Conservation (phyloP, 345 rosid species). For the Heritiera littoralis region DNA sequence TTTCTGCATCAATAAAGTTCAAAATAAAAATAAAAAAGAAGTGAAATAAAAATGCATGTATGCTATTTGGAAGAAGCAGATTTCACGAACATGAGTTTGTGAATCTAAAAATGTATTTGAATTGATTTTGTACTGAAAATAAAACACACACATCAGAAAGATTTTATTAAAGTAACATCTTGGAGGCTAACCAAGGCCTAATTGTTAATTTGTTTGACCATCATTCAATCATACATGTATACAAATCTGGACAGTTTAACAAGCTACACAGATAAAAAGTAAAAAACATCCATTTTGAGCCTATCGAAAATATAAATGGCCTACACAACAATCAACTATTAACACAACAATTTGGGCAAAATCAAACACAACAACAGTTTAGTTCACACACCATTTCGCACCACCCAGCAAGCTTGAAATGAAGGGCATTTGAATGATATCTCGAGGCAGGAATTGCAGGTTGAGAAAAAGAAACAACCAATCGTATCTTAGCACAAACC, state of each 20-base stretch:
- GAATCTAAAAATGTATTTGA: neutral
- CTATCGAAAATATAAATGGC: too few relatives aligned
- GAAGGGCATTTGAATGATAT: too few relatives aligned
- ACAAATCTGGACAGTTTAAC: neutral
- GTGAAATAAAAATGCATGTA: neutral
- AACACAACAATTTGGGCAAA: too few relatives aligned
- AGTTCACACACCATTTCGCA: too few relatives aligned
- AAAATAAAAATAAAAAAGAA: slow-evolving; percentile 7
- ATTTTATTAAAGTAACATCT: neutral
- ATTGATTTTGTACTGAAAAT: neutral
- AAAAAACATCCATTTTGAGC: too few relatives aligned
- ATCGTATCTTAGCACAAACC: too few relatives aligned
- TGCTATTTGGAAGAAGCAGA: neutral
- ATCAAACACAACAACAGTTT: too few relatives aligned
- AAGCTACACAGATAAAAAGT: neutral
- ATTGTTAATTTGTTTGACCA: neutral
- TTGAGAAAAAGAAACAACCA: too few relatives aligned
- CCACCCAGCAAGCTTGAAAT: too few relatives aligned
- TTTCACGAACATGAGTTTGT: neutral
- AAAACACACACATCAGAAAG: neutral
- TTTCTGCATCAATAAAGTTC: slow-evolving; percentile 43
- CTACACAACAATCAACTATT: too few relatives aligned
- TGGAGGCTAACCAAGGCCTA: neutral
- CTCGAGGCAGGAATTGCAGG: too few relatives aligned
- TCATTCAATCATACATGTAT: neutral